phyloP scores from a whole-genome alignment of 2,329 filamentous ascomycete species.

The Madurella mycetomatis region DNA sequence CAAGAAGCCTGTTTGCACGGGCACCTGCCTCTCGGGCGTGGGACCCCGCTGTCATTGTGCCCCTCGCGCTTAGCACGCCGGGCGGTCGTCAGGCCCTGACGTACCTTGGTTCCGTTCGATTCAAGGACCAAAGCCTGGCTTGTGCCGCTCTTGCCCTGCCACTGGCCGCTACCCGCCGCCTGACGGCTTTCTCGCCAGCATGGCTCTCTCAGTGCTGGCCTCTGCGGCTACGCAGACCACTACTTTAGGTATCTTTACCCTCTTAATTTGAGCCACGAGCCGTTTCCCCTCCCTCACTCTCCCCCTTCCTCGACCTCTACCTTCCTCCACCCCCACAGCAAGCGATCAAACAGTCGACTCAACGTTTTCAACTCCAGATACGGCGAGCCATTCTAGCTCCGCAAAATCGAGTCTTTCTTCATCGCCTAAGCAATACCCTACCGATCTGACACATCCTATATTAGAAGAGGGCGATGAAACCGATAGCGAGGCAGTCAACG shows the following conservation, averaged over 20 bases:
- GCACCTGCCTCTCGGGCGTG: background rate
- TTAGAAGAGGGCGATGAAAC: slow-evolving; percentile 57
- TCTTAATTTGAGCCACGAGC: slow-evolving; percentile 21
- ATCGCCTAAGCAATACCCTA: slow-evolving; percentile 45
- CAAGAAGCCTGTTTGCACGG: slow-evolving; percentile 3
- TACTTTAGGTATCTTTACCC: slow-evolving; percentile 30
- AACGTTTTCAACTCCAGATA: slow-evolving; percentile 17
- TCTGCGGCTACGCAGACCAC: slow-evolving; percentile 30
- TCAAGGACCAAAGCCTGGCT: background rate
- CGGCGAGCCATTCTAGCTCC: slow-evolving; percentile 12
- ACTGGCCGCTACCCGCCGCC: background rate
- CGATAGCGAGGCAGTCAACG: slow-evolving; percentile 54
- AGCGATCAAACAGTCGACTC: slow-evolving; percentile 12
- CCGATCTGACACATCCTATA: slow-evolving; percentile 50
- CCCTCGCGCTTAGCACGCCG: slow-evolving; percentile 5
- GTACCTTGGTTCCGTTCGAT: background rate
- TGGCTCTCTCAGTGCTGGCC: slow-evolving; percentile 30
- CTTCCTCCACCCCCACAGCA: slow-evolving; percentile 4
- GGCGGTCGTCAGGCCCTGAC: slow-evolving; percentile 12
- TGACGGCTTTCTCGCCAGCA: slow-evolving; percentile 17
- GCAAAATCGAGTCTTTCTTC: slow-evolving; percentile 33
- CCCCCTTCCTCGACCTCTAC: slow-evolving; percentile 3
- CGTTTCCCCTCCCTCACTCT: background rate
- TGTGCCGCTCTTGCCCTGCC: slow-evolving; percentile 10
- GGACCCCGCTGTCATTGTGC: slow-evolving; percentile 5